These are phyloP conservation scores for Fusarium coicis DNA, from an alignment of 2,329 filamentous ascomycete genomes.

Conservation along the genomic window DNA sequence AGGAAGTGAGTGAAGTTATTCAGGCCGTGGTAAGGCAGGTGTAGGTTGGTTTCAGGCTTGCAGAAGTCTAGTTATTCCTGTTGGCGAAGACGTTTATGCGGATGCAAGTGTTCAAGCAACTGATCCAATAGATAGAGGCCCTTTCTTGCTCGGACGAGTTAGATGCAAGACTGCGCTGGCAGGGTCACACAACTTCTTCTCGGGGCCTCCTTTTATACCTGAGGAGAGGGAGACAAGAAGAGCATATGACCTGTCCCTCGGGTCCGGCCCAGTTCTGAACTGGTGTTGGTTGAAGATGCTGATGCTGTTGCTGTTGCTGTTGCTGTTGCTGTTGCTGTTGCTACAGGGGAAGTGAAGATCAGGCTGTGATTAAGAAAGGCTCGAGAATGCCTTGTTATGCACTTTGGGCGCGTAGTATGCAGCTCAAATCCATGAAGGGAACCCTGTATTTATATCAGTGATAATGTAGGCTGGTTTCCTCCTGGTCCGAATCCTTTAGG, in stretches of 20 bases:
- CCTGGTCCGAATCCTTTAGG: neutral
- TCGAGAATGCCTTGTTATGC: neutral
- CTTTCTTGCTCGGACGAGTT: neutral
- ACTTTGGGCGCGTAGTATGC: neutral
- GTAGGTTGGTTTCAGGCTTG: neutral
- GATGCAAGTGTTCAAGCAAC: neutral
- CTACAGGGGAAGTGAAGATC: neutral
- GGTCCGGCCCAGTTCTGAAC: neutral
- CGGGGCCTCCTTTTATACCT: conserved; percentile 9
- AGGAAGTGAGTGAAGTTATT: neutral
- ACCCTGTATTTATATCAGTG: conserved; percentile 17
- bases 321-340: neutral
- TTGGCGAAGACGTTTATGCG: neutral
- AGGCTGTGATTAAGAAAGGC: neutral
- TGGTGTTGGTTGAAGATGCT: neutral
- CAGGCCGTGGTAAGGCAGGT: neutral
- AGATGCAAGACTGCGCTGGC: conserved; percentile 32
- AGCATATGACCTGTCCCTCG: neutral
- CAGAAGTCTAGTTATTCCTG: neutral
- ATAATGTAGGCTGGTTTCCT: neutral
- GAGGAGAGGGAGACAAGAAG: neutral
- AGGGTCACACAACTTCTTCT: conserved; percentile 26
- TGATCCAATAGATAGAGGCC: neutral
- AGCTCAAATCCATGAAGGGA: neutral
- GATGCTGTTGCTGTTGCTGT: neutral